Evolutionary conservation across 2,329 filamentous ascomycete species (phyloP), one percentile per base, ranked within the genome.

Genomic region (Nannizziopsis arthrosporioides): DNA sequence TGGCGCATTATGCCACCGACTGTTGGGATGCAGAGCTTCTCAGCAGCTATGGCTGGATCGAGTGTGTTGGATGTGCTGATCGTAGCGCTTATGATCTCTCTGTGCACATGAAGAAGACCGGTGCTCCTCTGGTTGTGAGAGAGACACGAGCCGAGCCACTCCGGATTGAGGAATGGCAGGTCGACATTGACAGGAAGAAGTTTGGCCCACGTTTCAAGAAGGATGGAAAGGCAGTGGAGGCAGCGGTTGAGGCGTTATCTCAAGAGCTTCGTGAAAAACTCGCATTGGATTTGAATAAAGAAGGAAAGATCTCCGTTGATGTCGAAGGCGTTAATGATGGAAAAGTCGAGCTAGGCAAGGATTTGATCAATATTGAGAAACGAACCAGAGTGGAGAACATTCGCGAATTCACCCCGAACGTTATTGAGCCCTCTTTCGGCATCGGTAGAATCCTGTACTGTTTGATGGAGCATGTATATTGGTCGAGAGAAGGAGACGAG

Each of bases 1-100:
- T 85, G 82, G 82, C 92, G 12, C 92, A 98, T 69, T 98, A 98
- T 64, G 92, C 92, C 41, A 78, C 82, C 48, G 92, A 98, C 72
- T 98, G 92, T 72, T 96, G 92, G 92, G 92, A 98, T 67, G 90
- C 88, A 11, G 92, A 98, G 68, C 73, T 98, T 48, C 74, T 84
- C 54, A 96, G 86, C 50, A 89, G 84, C 53, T 89, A 89, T 61
- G 92, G 92, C 64, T 98, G 92, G 92, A 85, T 96, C 54, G 92
- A 98, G 73, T 96, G 90, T 66, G 90, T 96, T 60, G 92, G 92
- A 53, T 96, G 92, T 67, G 92, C 92, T 52, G 90, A 95, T 65
- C 81, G 92, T 60, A 94, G 85, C 63, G 92, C 92, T 15, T 98
- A 94, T 66, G 92, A 98, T 68, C 68, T 96, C 64, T 84, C 80